Conservation (phyloP, 2,329 filamentous ascomycete species). For the Exophiala sideris region DNA sequence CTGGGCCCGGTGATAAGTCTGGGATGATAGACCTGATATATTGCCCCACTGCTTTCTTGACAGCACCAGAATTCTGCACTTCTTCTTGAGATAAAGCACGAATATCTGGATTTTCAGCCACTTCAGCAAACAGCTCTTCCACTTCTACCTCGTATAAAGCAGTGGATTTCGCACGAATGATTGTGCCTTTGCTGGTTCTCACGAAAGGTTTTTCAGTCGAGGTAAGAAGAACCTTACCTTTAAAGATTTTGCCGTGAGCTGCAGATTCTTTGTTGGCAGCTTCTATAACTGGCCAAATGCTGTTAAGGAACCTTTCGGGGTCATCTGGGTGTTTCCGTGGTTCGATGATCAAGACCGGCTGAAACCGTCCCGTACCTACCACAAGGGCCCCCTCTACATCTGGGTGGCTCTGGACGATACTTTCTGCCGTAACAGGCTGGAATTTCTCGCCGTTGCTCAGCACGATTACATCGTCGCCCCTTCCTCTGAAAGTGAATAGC, state of each 20-base stretch:
- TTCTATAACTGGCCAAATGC: not conserved
- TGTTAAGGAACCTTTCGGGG: not conserved
- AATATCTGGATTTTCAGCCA: not conserved
- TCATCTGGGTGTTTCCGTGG: too few relatives aligned
- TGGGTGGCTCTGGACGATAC: too few relatives aligned
- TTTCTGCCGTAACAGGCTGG: too few relatives aligned
- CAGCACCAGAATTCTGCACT: not conserved
- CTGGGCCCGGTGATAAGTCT: not conserved
- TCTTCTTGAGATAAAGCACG: not conserved
- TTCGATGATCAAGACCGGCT: too few relatives aligned
- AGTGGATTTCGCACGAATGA: not conserved
- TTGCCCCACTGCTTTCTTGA: not conserved
- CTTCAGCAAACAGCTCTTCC: not conserved
- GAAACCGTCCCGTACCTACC: too few relatives aligned
- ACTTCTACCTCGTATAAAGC: not conserved
- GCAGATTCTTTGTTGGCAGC: not conserved
- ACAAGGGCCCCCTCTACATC: too few relatives aligned
- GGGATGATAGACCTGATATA: not conserved
- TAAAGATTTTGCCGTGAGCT: not conserved
- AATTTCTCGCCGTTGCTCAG: too few relatives aligned
- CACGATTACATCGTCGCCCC: too few relatives aligned
- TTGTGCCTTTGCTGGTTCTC: not conserved
- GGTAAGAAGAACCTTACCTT: not conserved
- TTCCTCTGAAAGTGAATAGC: too few relatives aligned
- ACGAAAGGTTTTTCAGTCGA: not conserved